Base-by-base conservation (phyloP, 306 rosid genomes). In the Sechiopsis laciniata region DNA sequence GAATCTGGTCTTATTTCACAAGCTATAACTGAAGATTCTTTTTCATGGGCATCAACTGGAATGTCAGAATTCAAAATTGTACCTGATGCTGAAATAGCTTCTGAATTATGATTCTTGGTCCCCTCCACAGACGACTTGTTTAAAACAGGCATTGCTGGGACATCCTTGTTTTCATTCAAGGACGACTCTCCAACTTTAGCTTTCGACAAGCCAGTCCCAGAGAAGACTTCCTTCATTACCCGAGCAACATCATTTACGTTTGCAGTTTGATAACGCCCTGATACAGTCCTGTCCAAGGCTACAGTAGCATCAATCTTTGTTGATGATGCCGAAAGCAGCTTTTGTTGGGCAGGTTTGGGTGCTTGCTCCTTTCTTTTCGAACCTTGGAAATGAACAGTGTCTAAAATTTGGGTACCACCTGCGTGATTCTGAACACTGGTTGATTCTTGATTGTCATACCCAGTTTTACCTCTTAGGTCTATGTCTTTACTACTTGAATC, bases 181-280 rank as follows among this genome's bases (percentile, higher is more conserved):
- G 75, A 59, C 52, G 88, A 74, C 78, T 87, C 96, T 0, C 78
- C 76, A 71, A 75, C 82, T 84, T 80, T 89, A 40, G 92, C 71
- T 82, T 85, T 89, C 69, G 89, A 69, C 79, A 84, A 72, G 86
- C 95, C 75, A 77, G 96, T 88, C 72, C 93, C 96, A 37, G 97
- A 89, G 87, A 95, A 95, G 58, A 91, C 90, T 82, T 95, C 99
- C 87, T 95, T 95, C 99, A 95, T 95, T 73, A 89, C 99, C 62
- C 99, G 92, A 40, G 97, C 99, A 85, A 95, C 96, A 70, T 95
- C 99, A 83, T 88, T 91, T 72, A 95, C 86, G 55, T 85, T 74
- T 26, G 90, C 86, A 50, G 88, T 85, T 76, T 85, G 95, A 69
- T 88, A 84, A 73, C 92, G 88, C 16, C 96, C 96, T 62, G 83